phyloP scores from a whole-genome alignment of 2,329 filamentous ascomycete genomes.

The Chaetomiaceae sp. region DNA sequence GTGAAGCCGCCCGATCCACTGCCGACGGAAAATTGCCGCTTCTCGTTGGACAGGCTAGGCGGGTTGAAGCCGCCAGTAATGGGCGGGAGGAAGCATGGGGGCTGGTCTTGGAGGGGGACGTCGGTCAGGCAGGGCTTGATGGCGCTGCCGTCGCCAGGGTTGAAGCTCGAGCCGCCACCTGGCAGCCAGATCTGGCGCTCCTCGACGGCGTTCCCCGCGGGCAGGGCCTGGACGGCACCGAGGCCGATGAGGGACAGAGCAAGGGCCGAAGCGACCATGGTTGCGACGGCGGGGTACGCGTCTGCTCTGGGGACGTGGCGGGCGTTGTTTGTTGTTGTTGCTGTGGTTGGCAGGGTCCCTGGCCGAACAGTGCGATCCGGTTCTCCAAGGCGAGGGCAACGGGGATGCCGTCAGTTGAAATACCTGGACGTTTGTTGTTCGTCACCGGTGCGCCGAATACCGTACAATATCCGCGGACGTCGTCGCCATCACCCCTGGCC shows the following conservation, averaged over 20 bases:
- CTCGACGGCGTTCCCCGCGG: conserved; percentile 16
- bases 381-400: background rate
- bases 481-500: conserved; percentile 8
- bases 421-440: conserved; percentile 14
- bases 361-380: conserved; percentile 8
- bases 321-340: too few relatives aligned
- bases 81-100: conserved; percentile 17
- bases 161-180: conserved; percentile 13
- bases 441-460: background rate
- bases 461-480: conserved; percentile 1
- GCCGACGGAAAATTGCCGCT: conserved; percentile 14
- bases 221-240: conserved; percentile 25
- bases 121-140: conserved; percentile 12
- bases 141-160: conserved; percentile 13
- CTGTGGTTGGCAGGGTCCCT: conserved; percentile 13
- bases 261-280: conserved; percentile 24
- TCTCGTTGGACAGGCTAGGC: conserved; percentile 7
- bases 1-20: conserved; percentile 5
- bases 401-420: conserved; percentile 17
- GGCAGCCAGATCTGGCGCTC: conserved; percentile 18
- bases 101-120: conserved; percentile 10
- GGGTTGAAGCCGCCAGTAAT: conserved; percentile 12
- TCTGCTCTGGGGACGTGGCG: conserved; percentile 13
- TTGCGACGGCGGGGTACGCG: conserved; percentile 13
- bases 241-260: conserved; percentile 24